Percentiles rank a stretch among this genome's conserved stretches.
Evolutionary conservation across 2,329 filamentous ascomycete genomes (phyloP).

Genomic region (Didymella arachidicola): DNA sequence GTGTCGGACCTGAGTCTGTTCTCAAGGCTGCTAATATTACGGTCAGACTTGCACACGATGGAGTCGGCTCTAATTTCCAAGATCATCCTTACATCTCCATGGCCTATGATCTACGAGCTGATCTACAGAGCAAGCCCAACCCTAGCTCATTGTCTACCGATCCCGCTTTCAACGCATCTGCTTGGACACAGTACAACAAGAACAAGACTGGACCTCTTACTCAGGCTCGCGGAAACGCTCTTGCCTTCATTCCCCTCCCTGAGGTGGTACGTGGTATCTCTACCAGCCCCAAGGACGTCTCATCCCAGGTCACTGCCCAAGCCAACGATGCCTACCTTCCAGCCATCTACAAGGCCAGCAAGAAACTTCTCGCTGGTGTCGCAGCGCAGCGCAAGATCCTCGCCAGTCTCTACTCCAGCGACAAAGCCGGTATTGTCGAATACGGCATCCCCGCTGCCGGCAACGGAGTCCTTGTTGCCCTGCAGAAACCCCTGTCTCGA

Average conservation of each 20-base stretch:
- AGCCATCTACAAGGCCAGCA: slow-evolving; percentile 34
- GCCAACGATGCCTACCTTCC: slow-evolving; percentile 32
- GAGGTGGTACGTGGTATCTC: slow-evolving; percentile 33
- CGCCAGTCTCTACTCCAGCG: slow-evolving; percentile 29
- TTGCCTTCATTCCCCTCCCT: slow-evolving; percentile 40
- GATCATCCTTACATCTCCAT: slow-evolving; percentile 41
- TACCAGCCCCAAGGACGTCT: slow-evolving; percentile 18
- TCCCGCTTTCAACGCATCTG: slow-evolving; percentile 39
- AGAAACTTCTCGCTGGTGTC: slow-evolving; percentile 36
- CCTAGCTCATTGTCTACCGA: slow-evolving; percentile 31
- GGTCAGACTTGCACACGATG: slow-evolving; percentile 38
- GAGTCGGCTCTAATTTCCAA: slow-evolving; percentile 47
- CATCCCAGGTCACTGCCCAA: slow-evolving; percentile 21
- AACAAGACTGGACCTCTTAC: slow-evolving; percentile 41
- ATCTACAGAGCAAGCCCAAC: slow-evolving; percentile 34
- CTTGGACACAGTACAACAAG: slow-evolving; percentile 36
- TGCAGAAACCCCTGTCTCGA: slow-evolving; percentile 53
- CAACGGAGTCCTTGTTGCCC: slow-evolving; percentile 32
- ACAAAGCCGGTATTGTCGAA: slow-evolving; percentile 40
- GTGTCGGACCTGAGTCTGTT: slow-evolving; percentile 39
- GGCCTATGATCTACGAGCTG: slow-evolving; percentile 27
- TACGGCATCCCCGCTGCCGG: slow-evolving; percentile 47
- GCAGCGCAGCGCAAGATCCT: slow-evolving; percentile 42
- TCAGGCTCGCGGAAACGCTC: slow-evolving; percentile 35
- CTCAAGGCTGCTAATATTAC: slow-evolving; percentile 39